These are phyloP conservation scores for Phaffia tasmanica DNA, from an alignment of 768 basidiomycete genomes.

Conservation along the genomic window DNA sequence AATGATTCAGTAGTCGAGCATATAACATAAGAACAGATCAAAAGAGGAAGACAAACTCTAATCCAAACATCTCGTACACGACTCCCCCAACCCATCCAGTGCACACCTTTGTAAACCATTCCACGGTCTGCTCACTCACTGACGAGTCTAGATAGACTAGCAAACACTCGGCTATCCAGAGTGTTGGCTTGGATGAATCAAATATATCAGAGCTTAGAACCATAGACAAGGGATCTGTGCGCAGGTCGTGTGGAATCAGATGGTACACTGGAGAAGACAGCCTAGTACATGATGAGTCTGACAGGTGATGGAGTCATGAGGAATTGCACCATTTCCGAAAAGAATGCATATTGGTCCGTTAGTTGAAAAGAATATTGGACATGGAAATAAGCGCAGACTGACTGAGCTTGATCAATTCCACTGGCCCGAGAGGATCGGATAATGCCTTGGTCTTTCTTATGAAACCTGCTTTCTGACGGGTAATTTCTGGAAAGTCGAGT, in stretches of 20 bases:
- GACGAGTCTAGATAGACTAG: conserved; percentile 70
- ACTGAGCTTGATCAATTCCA: neutral
- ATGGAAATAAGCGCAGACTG: neutral
- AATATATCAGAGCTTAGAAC: conserved; percentile 37
- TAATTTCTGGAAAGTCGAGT: conserved; percentile 80
- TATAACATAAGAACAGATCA: too few species aligned
- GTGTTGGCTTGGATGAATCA: conserved; percentile 58
- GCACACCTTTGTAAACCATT: conserved; percentile 61
- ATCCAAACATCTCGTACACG: conserved; percentile 87
- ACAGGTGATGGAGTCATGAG: neutral
- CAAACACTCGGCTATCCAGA: conserved; percentile 86
- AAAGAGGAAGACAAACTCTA: conserved; percentile 41
- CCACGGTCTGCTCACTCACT: conserved; percentile 50
- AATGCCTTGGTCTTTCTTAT: conserved; percentile 10
- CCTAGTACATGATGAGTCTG: conserved; percentile 34
- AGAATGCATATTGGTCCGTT: neutral
- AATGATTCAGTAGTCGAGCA: neutral
- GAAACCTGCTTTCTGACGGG: conserved; percentile 50
- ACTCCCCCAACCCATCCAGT: conserved; percentile 40
- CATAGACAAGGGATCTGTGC: conserved; percentile 34
- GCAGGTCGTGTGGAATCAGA: conserved; percentile 47
- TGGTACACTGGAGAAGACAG: conserved; percentile 51
- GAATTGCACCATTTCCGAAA: too few species aligned
- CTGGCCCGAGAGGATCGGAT: conserved; percentile 1
- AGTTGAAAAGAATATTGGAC: neutral